phyloP scores from a whole-genome alignment of 495 filamentous ascomycete species.

The Margaritispora aquatica region DNA sequence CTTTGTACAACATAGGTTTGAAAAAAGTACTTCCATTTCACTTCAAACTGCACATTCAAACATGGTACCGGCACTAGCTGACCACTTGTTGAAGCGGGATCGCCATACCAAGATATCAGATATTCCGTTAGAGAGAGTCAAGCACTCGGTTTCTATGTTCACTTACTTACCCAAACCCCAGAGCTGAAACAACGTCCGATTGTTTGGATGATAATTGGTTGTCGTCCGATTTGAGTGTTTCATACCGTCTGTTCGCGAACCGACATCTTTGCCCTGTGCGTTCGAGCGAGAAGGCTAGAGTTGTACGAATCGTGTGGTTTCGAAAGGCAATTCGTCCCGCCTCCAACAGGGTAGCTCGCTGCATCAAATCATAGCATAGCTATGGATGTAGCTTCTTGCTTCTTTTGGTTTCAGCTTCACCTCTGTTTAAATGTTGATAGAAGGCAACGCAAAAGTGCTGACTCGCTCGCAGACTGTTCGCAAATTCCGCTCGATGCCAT shows the following conservation, averaged over 20 bases:
- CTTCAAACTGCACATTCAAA: no score
- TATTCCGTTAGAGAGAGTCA: not conserved
- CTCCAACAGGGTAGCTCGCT: not conserved
- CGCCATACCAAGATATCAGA: not conserved
- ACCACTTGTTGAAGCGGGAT: not conserved
- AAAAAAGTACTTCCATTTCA: no score
- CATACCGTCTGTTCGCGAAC: not conserved
- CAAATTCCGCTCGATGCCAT: not conserved
- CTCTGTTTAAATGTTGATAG: constrained; percentile 33
- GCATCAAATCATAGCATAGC: not conserved
- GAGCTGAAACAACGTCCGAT: not conserved
- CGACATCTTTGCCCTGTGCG: not conserved
- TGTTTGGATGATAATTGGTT: not conserved
- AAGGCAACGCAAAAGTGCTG: not conserved
- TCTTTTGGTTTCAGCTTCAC: constrained; percentile 32
- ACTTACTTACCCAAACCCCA: not conserved
- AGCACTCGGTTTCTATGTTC: not conserved
- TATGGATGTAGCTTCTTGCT: constrained; percentile 9
- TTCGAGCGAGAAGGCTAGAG: not conserved
- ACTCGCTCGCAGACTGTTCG: not conserved
- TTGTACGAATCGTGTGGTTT: no score
- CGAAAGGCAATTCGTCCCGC: not conserved
- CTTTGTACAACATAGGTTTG: not conserved
- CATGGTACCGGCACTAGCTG: not conserved
- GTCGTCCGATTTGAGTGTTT: not conserved